Evolutionary conservation across 2,329 filamentous ascomycete genomes (phyloP).

Genomic region (Fusarium fracticaudum): DNA sequence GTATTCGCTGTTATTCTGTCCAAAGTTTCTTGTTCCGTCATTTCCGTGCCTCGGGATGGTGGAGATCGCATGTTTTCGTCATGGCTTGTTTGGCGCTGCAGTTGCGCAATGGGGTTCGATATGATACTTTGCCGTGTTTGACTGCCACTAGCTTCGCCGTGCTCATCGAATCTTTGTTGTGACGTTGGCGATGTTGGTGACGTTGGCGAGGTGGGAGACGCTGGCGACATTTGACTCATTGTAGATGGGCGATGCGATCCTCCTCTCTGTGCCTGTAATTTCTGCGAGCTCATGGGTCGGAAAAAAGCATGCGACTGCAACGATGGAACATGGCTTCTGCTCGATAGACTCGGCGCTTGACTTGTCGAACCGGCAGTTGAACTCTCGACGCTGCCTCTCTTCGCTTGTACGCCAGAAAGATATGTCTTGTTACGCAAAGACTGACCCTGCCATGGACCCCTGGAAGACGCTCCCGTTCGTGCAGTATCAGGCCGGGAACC

Average conservation of each 20-base stretch:
- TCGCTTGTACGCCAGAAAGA: conserved; percentile 54
- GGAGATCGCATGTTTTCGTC: conserved; percentile 68
- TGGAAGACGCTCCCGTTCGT: conserved; percentile 56
- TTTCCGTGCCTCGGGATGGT: conserved; percentile 81
- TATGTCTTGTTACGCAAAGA: conserved; percentile 63
- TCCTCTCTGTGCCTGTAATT: conserved; percentile 86
- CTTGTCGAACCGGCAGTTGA: conserved; percentile 64
- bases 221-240: conserved; percentile 48
- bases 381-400: conserved; percentile 55
- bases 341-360: conserved; percentile 67
- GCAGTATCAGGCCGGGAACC: conserved; percentile 65
- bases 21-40: conserved; percentile 77
- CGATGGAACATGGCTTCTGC: conserved; percentile 88
- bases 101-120: conserved; percentile 56
- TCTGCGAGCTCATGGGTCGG: conserved; percentile 94
- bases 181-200: conserved; percentile 21
- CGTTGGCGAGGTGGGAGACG: conserved; percentile 26
- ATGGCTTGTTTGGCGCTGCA: conserved; percentile 43
- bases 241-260: conserved; percentile 61
- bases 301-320: conserved; percentile 93
- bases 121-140: conserved; percentile 64
- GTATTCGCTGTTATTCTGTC: conserved; percentile 79
- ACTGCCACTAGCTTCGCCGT: conserved; percentile 56
- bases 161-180: conserved; percentile 50
- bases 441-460: conserved; percentile 62